These are phyloP conservation scores for Trichoderma erinaceum DNA, from an alignment of 495 filamentous ascomycete species.

Conservation along the genomic window DNA sequence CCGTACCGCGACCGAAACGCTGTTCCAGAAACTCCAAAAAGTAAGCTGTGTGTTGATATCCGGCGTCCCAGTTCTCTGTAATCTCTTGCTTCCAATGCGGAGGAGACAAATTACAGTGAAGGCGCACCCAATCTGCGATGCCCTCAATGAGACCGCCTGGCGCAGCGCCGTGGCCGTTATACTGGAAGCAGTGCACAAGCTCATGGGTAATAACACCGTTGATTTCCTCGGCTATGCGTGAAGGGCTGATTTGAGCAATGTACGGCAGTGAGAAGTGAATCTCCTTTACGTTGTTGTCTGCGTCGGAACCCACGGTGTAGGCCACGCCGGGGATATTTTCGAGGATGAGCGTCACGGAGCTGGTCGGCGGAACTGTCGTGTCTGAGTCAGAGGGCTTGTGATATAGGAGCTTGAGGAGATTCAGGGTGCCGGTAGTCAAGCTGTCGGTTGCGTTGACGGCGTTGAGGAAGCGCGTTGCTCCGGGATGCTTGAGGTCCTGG, in stretches of 20 bases:
- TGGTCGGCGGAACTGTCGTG: conserved; percentile 42
- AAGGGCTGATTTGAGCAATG: conserved; percentile 45
- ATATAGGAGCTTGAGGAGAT: conserved; percentile 63
- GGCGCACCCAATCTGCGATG: conserved; percentile 86
- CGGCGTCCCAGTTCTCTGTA: conserved; percentile 68
- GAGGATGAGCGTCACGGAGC: conserved; percentile 84
- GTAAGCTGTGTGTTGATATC: conserved; percentile 89
- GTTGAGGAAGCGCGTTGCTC: conserved; percentile 55
- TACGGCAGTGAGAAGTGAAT: conserved; percentile 84
- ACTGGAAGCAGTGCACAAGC: conserved; percentile 94
- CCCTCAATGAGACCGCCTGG: conserved; percentile 87
- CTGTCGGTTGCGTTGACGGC: conserved; percentile 52
- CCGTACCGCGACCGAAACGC: conserved; percentile 60
- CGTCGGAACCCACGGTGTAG: conserved; percentile 75
- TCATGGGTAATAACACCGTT: conserved; percentile 83
- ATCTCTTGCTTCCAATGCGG: conserved; percentile 71
- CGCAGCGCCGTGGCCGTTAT: conserved; percentile 54
- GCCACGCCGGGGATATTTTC: conserved; percentile 76
- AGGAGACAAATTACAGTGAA: conserved; percentile 65
- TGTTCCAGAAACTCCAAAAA: conserved; percentile 74
- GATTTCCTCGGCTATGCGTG: conserved; percentile 57
- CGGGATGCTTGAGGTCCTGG: conserved; percentile 61
- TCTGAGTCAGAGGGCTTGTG: conserved; percentile 32
- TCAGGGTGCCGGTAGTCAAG: conserved; percentile 53
- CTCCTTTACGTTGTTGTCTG: conserved; percentile 89